These are phyloP conservation scores for Vigna unguiculata DNA, from an alignment of 306 rosid genomes.

Conservation along the genomic window DNA sequence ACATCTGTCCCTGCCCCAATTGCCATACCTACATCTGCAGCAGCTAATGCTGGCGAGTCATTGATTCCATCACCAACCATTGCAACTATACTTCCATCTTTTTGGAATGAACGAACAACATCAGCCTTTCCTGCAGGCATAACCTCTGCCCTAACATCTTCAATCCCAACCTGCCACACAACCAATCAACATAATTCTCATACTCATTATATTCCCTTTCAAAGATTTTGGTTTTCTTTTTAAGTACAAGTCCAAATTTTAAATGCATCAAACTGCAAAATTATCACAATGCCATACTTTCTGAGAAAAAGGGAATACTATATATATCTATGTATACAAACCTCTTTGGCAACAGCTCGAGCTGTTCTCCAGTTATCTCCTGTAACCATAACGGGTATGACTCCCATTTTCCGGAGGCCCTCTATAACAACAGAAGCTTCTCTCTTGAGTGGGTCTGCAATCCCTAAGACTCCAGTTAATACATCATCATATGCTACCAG, in stretches of 20 bases:
- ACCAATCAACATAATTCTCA: constrained; percentile 3
- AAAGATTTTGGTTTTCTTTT: constrained; percentile 25
- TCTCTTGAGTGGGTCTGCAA: constrained; percentile 96
- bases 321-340: constrained; percentile 46
- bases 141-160: constrained; percentile 85
- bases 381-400: constrained; percentile 81
- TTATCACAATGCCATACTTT: constrained; percentile 14
- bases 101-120: constrained; percentile 71
- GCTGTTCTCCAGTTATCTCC: constrained; percentile 98
- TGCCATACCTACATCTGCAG: constrained; percentile 87
- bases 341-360: constrained; percentile 88
- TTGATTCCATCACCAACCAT: constrained; percentile 98
- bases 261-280: constrained; percentile 31
- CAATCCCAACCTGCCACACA: constrained; percentile 75
- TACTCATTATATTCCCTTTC: constrained; percentile 25
- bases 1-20: constrained; percentile 95
- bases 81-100: constrained; percentile 78
- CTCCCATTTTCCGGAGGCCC: constrained; percentile 86
- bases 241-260: background rate
- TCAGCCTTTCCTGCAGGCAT: constrained; percentile 98
- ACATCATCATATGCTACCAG: constrained; percentile 68
- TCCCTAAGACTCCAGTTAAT: constrained; percentile 76
- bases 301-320: constrained; percentile 24
- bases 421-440: constrained; percentile 86
- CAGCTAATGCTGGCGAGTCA: constrained; percentile 91